Conservation (phyloP, 202 grass and related monocot genomes). For the Zizania palustris region DNA sequence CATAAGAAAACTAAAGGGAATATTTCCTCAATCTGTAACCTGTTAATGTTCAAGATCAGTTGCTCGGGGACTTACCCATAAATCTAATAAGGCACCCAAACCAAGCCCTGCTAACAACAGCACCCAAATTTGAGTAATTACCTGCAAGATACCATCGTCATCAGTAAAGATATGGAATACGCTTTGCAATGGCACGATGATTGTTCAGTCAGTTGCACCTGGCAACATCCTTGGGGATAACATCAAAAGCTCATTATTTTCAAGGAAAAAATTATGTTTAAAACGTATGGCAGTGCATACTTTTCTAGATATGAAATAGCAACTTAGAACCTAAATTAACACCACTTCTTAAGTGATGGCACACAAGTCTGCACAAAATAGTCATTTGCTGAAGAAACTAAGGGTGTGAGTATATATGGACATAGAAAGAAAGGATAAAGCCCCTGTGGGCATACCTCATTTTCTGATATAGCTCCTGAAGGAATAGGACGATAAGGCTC, state of each 20-base stretch:
- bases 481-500: constrained; percentile 99
- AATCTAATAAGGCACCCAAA: constrained; percentile 83
- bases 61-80: constrained; percentile 73
- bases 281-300: constrained; percentile 13
- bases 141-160: constrained; percentile 55
- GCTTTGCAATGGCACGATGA: constrained; percentile 7
- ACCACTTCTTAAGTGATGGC: not conserved
- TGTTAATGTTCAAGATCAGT: constrained; percentile 5
- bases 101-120: constrained; percentile 85
- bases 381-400: constrained; percentile 29
- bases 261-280: not conserved
- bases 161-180: constrained; percentile 37
- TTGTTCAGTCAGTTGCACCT: constrained; percentile 17
- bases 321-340: not conserved
- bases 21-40: not conserved
- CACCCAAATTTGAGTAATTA: constrained; percentile 97
- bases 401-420: constrained; percentile 19
- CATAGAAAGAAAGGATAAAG: not conserved
- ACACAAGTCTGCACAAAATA: constrained; percentile 22
- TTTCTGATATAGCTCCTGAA: constrained; percentile 94
- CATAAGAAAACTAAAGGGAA: constrained; percentile 24
- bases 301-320: constrained; percentile 16
- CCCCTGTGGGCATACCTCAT: constrained; percentile 57
- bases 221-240: constrained; percentile 28
- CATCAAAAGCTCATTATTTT: not conserved